Conservation (phyloP, 2,329 filamentous ascomycete species). For the Trichoderma sp. region DNA sequence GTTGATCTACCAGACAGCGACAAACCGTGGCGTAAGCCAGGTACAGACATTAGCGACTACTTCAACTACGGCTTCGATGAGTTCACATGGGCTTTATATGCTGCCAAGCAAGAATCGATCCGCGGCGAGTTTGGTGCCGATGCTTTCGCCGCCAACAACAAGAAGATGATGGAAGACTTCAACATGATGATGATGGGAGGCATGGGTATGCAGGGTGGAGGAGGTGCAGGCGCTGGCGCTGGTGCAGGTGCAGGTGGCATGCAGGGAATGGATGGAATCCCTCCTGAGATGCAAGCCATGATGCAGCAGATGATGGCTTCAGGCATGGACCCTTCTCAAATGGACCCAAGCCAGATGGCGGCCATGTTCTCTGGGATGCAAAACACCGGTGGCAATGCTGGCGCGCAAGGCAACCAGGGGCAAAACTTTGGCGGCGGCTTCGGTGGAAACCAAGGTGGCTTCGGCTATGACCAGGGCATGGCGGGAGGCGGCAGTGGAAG, state of each 20-base stretch:
- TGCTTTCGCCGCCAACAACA: slow-evolving; percentile 62
- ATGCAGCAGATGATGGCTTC: slow-evolving; percentile 70
- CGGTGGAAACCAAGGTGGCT: slow-evolving; percentile 54
- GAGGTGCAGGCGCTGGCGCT: slow-evolving; percentile 36
- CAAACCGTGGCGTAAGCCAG: slow-evolving; percentile 94
- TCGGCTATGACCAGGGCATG: slow-evolving; percentile 53
- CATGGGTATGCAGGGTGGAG: slow-evolving; percentile 43
- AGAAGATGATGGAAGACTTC: slow-evolving; percentile 78
- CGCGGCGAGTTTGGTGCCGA: slow-evolving; percentile 73
- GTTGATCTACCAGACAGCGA: slow-evolving; percentile 71
- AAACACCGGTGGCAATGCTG: slow-evolving; percentile 45
- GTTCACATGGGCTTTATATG: slow-evolving; percentile 96
- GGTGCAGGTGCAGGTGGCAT: slow-evolving; percentile 43
- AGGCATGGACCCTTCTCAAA: slow-evolving; percentile 66
- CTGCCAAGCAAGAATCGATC: slow-evolving; percentile 80
- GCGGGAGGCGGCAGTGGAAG: slow-evolving; percentile 39
- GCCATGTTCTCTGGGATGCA: slow-evolving; percentile 64
- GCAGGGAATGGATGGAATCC: slow-evolving; percentile 63
- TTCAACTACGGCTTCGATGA: slow-evolving; percentile 99
- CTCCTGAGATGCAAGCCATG: slow-evolving; percentile 67
- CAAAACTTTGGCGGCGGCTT: slow-evolving; percentile 56
- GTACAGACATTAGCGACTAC: slow-evolving; percentile 92
- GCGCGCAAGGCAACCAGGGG: slow-evolving; percentile 51
- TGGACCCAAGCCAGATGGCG: slow-evolving; percentile 61
- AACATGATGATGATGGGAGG: slow-evolving; percentile 69